Evolutionary conservation across 169 alveolate genomes (phyloP).

Genomic region (Plasmodium blacklocki): DNA sequence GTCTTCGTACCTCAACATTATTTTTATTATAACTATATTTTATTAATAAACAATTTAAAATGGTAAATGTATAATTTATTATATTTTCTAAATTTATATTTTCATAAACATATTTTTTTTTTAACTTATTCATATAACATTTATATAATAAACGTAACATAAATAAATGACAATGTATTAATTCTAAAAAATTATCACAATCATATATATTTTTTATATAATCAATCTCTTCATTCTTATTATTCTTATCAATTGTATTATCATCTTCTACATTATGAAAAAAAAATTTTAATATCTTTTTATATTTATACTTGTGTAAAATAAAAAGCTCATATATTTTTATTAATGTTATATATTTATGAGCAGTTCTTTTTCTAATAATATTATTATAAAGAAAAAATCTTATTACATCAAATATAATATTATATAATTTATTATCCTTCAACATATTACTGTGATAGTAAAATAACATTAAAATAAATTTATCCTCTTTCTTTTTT

Average conservation of each 20-base stretch:
- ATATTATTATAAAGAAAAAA: conserved; percentile 52
- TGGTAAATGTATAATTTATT: conserved; percentile 28
- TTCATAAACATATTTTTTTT: conserved; percentile 15
- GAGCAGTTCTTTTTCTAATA: conserved; percentile 35
- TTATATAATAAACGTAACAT: conserved; percentile 60
- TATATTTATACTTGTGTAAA: neutral
- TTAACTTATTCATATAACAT: conserved; percentile 27
- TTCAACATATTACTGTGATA: conserved; percentile 20
- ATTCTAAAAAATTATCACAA: conserved; percentile 13
- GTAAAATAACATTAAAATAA: conserved; percentile 49
- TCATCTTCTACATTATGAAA: conserved; percentile 52
- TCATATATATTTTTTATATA: neutral
- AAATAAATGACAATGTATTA: conserved; percentile 49
- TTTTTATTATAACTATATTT: conserved; percentile 51
- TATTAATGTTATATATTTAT: conserved; percentile 16
- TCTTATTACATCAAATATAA: conserved; percentile 18
- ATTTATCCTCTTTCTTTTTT: neutral
- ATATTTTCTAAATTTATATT: conserved; percentile 32
- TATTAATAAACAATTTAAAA: conserved; percentile 44
- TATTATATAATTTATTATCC: conserved; percentile 7
- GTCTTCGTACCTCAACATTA: conserved; percentile 5
- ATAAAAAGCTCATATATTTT: conserved; percentile 30
- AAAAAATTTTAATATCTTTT: conserved; percentile 3
- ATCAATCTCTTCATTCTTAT: neutral
- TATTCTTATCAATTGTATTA: neutral